A percentile compares a stretch with the other conserved stretches of the same genome.
phyloP scores from a whole-genome alignment of 495 filamentous ascomycete species.

The Tuber magnatum region DNA sequence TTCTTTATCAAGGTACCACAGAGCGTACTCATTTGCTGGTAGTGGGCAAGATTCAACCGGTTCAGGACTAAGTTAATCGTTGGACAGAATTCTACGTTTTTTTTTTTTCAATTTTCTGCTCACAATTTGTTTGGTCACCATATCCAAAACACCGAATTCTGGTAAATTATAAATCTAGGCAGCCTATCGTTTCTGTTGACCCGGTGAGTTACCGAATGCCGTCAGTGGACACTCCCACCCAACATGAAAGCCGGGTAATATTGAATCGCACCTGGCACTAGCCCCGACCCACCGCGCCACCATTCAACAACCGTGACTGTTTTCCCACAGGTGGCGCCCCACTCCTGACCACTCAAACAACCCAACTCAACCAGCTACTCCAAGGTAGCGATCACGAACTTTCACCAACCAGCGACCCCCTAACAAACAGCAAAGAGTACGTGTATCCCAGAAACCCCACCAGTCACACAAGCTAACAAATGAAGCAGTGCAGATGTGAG shows the following conservation, averaged over 20 bases:
- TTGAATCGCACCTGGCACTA: not conserved
- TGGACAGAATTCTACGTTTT: not conserved
- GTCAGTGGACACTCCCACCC: not conserved
- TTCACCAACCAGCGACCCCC: slow-evolving; percentile 27
- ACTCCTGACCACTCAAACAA: slow-evolving; percentile 27
- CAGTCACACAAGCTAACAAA: slow-evolving; percentile 34
- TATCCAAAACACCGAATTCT: too few species aligned
- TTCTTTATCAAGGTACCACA: not conserved
- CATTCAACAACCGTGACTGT: slow-evolving; percentile 26
- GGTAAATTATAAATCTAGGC: too few species aligned
- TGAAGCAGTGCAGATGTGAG: slow-evolving; percentile 70
- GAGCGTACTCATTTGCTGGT: not conserved
- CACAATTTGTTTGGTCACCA: not conserved
- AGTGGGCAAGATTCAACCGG: not conserved
- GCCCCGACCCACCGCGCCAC: not conserved
- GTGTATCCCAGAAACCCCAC: slow-evolving; percentile 35
- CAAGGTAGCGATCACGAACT: slow-evolving; percentile 34
- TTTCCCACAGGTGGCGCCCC: slow-evolving; percentile 29
- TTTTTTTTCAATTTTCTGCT: not conserved
- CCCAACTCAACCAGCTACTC: slow-evolving; percentile 18
- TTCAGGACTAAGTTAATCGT: not conserved
- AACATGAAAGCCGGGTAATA: slow-evolving; percentile 22
- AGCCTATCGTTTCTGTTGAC: too few species aligned
- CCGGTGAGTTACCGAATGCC: too few species aligned
- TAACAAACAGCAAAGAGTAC: slow-evolving; percentile 52